phyloP scores from a whole-genome alignment of 1,284 basidiomycete genomes.

The Fistulina hepatica region DNA sequence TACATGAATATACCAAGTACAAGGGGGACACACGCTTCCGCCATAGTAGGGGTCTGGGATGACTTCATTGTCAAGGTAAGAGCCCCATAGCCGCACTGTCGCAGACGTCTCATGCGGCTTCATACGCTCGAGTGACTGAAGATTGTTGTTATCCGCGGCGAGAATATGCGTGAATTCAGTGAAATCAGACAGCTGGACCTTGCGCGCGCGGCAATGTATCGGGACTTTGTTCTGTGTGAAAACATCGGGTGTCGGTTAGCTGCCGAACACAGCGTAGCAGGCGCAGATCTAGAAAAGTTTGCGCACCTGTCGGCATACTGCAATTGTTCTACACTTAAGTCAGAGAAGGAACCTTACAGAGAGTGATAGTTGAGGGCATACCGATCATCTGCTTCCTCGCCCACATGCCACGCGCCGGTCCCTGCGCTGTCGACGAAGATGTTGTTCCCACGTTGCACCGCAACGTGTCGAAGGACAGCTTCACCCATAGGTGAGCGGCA shows the following conservation, averaged over 20 bases:
- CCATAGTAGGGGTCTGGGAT: constrained; percentile 72
- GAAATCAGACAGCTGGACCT: constrained; percentile 50
- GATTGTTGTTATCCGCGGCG: constrained; percentile 57
- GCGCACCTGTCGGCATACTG: constrained; percentile 49
- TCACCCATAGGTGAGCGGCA: constrained; percentile 76
- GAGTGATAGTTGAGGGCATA: constrained; percentile 20
- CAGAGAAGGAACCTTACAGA: neutral
- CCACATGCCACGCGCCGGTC: constrained; percentile 61
- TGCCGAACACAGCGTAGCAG: neutral
- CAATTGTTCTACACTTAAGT: constrained; percentile 36
- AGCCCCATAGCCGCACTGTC: constrained; percentile 61
- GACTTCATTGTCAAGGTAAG: constrained; percentile 50
- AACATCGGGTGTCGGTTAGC: neutral
- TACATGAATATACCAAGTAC: neutral
- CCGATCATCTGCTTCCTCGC: constrained; percentile 66
- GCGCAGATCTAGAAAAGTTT: neutral
- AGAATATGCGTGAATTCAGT: constrained; percentile 58
- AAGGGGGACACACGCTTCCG: constrained; percentile 32
- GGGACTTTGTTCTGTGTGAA: constrained; percentile 44
- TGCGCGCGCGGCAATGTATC: constrained; percentile 49
- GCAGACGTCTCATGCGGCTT: constrained; percentile 48
- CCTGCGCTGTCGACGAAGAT: constrained; percentile 63
- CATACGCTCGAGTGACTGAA: constrained; percentile 43
- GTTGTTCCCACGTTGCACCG: constrained; percentile 49
- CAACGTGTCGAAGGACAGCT: constrained; percentile 55